Evolutionary conservation across 208 protist genomes (phyloP), one percentile per base, ranked within the genome.

Genomic region (Crithidia expoeki): DNA sequence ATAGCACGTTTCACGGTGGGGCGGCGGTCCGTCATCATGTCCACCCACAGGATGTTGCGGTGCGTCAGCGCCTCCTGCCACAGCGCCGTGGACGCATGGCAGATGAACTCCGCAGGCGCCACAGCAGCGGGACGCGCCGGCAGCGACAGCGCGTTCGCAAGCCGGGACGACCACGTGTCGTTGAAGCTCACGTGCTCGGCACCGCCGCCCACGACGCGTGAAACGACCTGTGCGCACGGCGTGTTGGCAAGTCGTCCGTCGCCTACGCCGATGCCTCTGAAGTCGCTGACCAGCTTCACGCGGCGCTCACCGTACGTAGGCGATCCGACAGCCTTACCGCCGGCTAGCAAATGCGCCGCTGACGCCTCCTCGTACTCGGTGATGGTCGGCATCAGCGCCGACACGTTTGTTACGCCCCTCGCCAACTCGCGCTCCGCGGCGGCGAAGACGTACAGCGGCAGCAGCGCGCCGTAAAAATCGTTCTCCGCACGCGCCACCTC

Each of bases 31-130:
- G 68, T 74, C 47, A 70, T 49, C 61, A 76, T 74, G 34, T 77
- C 66, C 12, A 86, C 53, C 53, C 67, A 67, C n/a, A 85, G 2
- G 28, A 72, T 42, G 38, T 86, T 75, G 58, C 71, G 55, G 70
- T 70, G 75, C 46, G 58, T 30, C 64, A 65, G 65, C 68, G 70
- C 76, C 76, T 82, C 81, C 68, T 55, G 60, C 72, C 49, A 56
- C 68, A 86, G 58, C 47, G 68, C 38, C 23, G 59, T 33, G 38
- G 79, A 38, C 27, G 69, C 38, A 6, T 30, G 33, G 30, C 53
- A 55, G 49, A 52, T 57, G 28, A 64, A 75, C 40, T 47, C 57
- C 3, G 57, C 57, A 50, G 68, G 74, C 12, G 47, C 50, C 25
- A 76, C 60, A 28, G n/a, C 21, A 23, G 62, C 47, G 2, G 71